A percentile compares a stretch with the other conserved stretches of the same genome.
Evolutionary conservation across 306 rosid species (phyloP).

Genomic region (Phaseolus lunatus): DNA sequence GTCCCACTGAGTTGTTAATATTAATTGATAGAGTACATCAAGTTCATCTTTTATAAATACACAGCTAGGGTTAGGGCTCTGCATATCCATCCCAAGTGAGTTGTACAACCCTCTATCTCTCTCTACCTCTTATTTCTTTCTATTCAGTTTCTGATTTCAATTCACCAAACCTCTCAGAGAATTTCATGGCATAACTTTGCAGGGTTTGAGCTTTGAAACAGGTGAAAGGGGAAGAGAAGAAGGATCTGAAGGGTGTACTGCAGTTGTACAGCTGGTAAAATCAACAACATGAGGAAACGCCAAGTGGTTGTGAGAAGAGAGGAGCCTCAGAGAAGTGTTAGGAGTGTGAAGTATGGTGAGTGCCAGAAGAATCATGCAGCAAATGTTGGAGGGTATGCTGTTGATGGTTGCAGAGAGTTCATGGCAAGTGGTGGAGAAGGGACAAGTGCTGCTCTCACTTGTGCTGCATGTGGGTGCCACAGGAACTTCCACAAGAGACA

Average conservation of each 20-base stretch:
- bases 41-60: constrained; percentile 57
- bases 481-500: constrained; percentile 81
- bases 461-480: constrained; percentile 97
- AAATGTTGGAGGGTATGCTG: constrained; percentile 83
- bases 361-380: constrained; percentile 99
- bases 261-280: neutral
- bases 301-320: constrained; percentile 82
- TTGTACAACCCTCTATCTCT: neutral
- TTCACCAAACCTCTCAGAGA: constrained; percentile 19
- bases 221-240: neutral
- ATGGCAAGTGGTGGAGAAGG: constrained; percentile 81
- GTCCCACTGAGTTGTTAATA: constrained; percentile 29
- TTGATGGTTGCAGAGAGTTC: constrained; percentile 95
- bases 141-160: constrained; percentile 19
- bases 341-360: constrained; percentile 77
- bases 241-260: neutral
- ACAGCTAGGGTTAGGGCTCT: constrained; percentile 80
- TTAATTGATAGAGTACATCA: constrained; percentile 18
- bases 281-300: constrained; percentile 75
- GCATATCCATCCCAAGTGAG: constrained; percentile 45
- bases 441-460: constrained; percentile 64
- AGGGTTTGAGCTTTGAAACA: constrained; percentile 1
- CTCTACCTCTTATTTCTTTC: constrained; percentile 25
- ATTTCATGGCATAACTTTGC: constrained; percentile 1
- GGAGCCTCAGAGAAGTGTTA: constrained; percentile 49